phyloP scores from a whole-genome alignment of 768 basidiomycete species.

The Filobasidium floriforme region DNA sequence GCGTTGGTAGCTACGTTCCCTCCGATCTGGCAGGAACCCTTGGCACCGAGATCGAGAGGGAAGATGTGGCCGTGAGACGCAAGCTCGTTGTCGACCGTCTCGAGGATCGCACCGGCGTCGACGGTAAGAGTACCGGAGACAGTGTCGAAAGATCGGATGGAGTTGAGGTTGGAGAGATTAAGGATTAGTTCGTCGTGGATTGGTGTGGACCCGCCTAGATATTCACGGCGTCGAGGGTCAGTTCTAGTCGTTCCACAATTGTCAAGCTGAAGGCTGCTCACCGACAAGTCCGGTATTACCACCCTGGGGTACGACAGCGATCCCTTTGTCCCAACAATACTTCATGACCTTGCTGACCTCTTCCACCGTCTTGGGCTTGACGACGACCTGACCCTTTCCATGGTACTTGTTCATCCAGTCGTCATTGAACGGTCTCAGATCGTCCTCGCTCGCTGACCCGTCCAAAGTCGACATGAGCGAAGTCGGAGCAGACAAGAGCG shows the following conservation, averaged over 20 bases:
- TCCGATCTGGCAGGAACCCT: conserved; percentile 97
- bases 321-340: conserved; percentile 70
- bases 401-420: conserved; percentile 97
- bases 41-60: conserved; percentile 91
- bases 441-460: conserved; percentile 44
- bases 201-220: conserved; percentile 67
- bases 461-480: conserved; percentile 44
- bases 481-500: conserved; percentile 40
- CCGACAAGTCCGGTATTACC: conserved; percentile 98
- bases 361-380: conserved; percentile 77
- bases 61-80: conserved; percentile 85
- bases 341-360: conserved; percentile 83
- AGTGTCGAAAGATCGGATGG: conserved; percentile 49
- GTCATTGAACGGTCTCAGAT: conserved; percentile 69
- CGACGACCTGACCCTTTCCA: conserved; percentile 72
- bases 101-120: conserved; percentile 90
- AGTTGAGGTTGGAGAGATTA: conserved; percentile 71
- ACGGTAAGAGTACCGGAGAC: conserved; percentile 71
- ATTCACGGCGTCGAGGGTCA: not conserved
- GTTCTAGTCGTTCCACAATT: not conserved
- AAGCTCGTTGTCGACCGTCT: conserved; percentile 76
- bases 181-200: conserved; percentile 78
- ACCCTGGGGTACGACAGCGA: conserved; percentile 93
- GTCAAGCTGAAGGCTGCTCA: conserved; percentile 22
- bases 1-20: conserved; percentile 97